Percentiles rank a stretch among this genome's conserved stretches.
Conservation (phyloP, 2,329 filamentous ascomycete species). For the Colletotrichum aenigma region DNA sequence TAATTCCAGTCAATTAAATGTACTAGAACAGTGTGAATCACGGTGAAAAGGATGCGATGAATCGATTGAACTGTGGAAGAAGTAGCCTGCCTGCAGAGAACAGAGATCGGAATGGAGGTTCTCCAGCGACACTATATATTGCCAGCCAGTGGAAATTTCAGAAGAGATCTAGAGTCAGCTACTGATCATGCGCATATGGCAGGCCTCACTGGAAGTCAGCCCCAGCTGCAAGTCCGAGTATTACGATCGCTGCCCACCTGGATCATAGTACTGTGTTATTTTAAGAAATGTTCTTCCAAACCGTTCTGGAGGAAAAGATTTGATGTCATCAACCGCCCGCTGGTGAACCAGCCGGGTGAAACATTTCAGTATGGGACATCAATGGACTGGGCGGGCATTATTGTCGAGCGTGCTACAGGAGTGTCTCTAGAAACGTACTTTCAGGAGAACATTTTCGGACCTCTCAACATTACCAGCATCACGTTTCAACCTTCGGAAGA, state of each 20-base stretch:
- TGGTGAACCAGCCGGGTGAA: slow-evolving; percentile 53
- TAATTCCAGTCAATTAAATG: too few relatives aligned
- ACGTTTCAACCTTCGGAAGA: slow-evolving; percentile 37
- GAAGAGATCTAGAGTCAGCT: fast-evolving
- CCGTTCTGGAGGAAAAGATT: neutral
- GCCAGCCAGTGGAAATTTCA: too few relatives aligned
- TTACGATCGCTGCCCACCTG: neutral
- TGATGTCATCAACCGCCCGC: slow-evolving; percentile 45
- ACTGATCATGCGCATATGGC: too few relatives aligned
- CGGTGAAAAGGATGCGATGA: neutral
- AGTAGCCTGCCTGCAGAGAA: neutral
- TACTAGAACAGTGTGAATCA: neutral
- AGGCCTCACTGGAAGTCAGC: neutral
- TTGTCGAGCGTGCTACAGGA: slow-evolving; percentile 52
- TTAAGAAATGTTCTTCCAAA: neutral
- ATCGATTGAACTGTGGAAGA: fast-evolving
- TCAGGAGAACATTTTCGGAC: slow-evolving; percentile 45
- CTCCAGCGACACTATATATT: neutral
- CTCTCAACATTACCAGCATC: slow-evolving; percentile 44
- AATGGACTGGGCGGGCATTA: slow-evolving; percentile 56
- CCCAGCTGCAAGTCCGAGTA: neutral
- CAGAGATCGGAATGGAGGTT: neutral
- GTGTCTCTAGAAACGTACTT: slow-evolving; percentile 46
- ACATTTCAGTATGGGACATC: slow-evolving; percentile 53
- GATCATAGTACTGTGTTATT: neutral